Base-by-base conservation (phyloP, 345 rosid genomes). In the Corchorus capsularis region DNA sequence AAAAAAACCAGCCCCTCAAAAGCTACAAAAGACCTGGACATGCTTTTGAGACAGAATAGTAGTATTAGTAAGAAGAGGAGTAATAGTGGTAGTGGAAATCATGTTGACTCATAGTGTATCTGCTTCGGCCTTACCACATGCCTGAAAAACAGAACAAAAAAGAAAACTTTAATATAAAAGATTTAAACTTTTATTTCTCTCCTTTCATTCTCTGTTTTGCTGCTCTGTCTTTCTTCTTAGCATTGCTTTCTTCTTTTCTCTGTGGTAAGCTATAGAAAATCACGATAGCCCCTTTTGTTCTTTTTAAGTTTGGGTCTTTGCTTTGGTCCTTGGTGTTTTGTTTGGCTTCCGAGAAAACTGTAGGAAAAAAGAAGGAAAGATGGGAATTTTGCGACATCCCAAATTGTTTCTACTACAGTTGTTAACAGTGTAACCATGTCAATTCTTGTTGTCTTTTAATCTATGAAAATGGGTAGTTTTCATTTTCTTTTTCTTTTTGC, bases 101-200 rank as follows among this genome's bases (percentile, higher is more conserved):
- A 80, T 82, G 83, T 88, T 87, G 89, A 87, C 89, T 82, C 82
- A 74, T 76, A 57, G 81, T 82, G 80, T 71, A 16, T 63, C 77
- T 75, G 78, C 78, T 76, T 80, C 86, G 63, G 56, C 83, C 80
- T 79, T 86, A 59, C 74, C 79, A 32, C 81, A 46, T 27, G 13
- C 54, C 56, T 78, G 55, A 74, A 17, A 43, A 7, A 62, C 4
- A 50, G 17, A 64, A 71, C 35, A 39, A 53, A 53, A 52, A 14
- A 10, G 35, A 35, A 27, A 27, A 1, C 27, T 27, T 27, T 27
- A 60, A 22, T 10, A 47, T 61, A 15, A 32, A 11, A 74, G 82
- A 32, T 20, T 69, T 47, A 22, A 2, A 6, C 63, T 13, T 32
- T 45, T 43, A 10, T 45, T 20, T 47, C 13, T 19, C 6, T 16